phyloP scores from a whole-genome alignment of 176 grass and related monocot genomes.

The Cocos nucifera region DNA sequence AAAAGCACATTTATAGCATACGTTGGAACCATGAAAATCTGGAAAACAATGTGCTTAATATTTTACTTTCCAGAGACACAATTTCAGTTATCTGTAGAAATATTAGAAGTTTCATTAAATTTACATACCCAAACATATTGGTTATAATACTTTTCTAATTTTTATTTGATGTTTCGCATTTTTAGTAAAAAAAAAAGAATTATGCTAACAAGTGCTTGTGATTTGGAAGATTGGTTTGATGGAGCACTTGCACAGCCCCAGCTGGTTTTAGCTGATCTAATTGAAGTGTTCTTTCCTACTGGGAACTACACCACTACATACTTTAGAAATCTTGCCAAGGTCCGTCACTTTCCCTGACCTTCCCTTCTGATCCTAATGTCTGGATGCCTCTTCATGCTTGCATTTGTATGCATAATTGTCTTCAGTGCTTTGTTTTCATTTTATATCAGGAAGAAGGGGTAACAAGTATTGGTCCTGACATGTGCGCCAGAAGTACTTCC shows the following conservation, averaged over 20 bases:
- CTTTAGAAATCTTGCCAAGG: conserved; percentile 89
- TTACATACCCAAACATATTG: no score
- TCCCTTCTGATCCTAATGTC: not conserved
- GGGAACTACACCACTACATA: conserved; percentile 66
- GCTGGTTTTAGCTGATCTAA: conserved; percentile 83
- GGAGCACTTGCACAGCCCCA: conserved; percentile 91
- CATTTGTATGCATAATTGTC: conserved; percentile 4
- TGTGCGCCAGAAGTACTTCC: conserved; percentile 50
- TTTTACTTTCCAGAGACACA: no score
- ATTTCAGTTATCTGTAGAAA: no score
- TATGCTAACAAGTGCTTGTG: not conserved
- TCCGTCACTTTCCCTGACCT: not conserved
- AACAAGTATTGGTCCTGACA: conserved; percentile 41
- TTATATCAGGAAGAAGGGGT: conserved; percentile 65
- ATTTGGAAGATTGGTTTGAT: conserved; percentile 71
- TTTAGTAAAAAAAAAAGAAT: no score
- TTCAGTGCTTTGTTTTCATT: not conserved
- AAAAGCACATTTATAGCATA: no score
- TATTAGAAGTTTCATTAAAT: no score
- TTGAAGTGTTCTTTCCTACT: conserved; percentile 78
- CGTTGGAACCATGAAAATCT: no score
- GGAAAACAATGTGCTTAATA: no score
- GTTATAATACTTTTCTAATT: not conserved
- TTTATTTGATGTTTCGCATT: not conserved
- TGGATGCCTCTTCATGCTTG: not conserved